A percentile compares a stretch with the other conserved stretches of the same genome.
Evolutionary conservation across 1,284 basidiomycete species (phyloP).

Genomic region (Cystobasidium pallidum): DNA sequence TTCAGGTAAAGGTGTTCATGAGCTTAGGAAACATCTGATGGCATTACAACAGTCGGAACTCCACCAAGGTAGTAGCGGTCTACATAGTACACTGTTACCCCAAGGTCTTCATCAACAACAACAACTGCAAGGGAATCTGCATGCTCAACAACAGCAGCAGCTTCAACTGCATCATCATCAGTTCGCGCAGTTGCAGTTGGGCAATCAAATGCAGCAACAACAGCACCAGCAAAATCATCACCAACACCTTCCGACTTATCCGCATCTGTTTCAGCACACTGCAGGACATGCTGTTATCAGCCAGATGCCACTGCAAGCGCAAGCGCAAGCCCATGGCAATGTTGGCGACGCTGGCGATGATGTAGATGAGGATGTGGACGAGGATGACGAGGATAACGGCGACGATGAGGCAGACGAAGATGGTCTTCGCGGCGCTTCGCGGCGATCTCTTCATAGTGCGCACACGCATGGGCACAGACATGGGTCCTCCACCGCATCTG

Average conservation of each 20-base stretch:
- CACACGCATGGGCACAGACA: background rate
- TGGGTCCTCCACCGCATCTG: background rate
- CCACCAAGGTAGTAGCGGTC: background rate
- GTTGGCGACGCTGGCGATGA: constrained; percentile 10
- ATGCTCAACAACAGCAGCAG: constrained; percentile 14
- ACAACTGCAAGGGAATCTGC: background rate
- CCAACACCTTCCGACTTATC: constrained; percentile 25
- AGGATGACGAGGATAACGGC: constrained; percentile 36
- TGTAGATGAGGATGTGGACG: constrained; percentile 23
- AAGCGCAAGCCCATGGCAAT: constrained; percentile 1
- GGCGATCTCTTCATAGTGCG: background rate
- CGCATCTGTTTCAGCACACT: constrained; percentile 17
- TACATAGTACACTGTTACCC: constrained; percentile 10
- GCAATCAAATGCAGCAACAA: background rate
- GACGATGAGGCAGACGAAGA: constrained; percentile 33
- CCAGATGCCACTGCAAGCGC: constrained; percentile 13
- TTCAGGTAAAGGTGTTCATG: constrained; percentile 84
- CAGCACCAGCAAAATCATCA: background rate
- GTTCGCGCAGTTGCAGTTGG: constrained; percentile 23
- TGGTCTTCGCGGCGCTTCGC: background rate
- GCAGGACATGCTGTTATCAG: constrained; percentile 18
- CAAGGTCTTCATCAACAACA: constrained; percentile 1
- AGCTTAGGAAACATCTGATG: constrained; percentile 74
- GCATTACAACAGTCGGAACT: constrained; percentile 23
- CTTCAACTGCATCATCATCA: constrained; percentile 22